Evolutionary conservation across 2,329 filamentous ascomycete species (phyloP), one percentile per base, ranked within the genome.

Genomic region (Pseudogymnoascus sp.): DNA sequence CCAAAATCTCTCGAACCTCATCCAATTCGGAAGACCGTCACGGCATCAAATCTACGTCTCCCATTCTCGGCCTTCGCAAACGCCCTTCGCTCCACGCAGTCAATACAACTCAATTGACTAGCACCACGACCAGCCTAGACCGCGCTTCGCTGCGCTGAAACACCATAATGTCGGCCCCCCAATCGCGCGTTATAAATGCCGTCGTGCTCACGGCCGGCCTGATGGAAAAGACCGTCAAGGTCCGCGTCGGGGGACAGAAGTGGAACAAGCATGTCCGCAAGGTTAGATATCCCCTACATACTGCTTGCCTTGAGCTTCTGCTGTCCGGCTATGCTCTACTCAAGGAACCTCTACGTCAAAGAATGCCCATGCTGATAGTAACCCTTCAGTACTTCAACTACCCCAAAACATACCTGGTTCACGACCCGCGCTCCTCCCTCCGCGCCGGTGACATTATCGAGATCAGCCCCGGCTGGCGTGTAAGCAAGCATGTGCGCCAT

Each of bases 161-260:
- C n/a, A 2, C 22, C 6, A 18, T 2, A 14, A 54, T 54, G 47
- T 54, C 47, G 28, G 28, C 28, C 28, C 47, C 28, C 28, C 57
- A 58, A 38, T 28, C 60, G 25, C 63, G 59, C 39, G 63, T 64
- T 50, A 65, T 70, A 18, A 70, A 67, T 57, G 71, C 70, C 64
- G 84, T 93, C 39, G 90, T 93, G 22, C 83, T 92, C 58, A 90
- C 88, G 41, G 85, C 89, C 6, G 90, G 89, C 18, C 80, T 86
- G 63, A 92, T 92, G 87, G 76, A 85, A 63, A 89, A 87, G 75
- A 92, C 89, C 2, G 88, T 92, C 62, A 92, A 89, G 75, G 89
- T 92, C 64, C 83, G 86, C 66, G 80, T 92, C 12, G 86, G 87
- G 59, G 82, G 81, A 12, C 83, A 86, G 71, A 81, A 84, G 71